phyloP scores from a whole-genome alignment of 768 basidiomycete genomes.

The Gymnopilus dilepis region DNA sequence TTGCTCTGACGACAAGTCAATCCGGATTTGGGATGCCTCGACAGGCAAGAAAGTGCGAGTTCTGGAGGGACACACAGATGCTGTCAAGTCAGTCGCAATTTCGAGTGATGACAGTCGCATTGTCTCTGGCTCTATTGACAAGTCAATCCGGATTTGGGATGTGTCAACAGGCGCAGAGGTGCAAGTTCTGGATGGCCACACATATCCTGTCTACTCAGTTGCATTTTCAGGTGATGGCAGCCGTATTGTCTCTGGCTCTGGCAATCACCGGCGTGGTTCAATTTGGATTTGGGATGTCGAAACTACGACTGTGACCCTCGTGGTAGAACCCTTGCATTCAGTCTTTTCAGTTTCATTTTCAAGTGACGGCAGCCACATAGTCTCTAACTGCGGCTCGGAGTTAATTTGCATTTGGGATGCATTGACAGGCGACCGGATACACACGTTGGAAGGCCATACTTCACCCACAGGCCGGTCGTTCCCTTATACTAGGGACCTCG shows the following conservation, averaged over 20 bases:
- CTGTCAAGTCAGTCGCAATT: neutral
- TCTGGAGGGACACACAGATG: neutral
- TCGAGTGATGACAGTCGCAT: neutral
- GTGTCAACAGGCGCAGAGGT: neutral
- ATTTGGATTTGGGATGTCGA: neutral
- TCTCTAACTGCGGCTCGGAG: neutral
- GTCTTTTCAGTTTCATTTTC: neutral
- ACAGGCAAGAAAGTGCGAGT: neutral
- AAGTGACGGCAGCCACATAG: neutral
- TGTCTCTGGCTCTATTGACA: conserved; percentile 7
- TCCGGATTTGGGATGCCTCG: neutral
- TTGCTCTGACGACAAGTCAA: neutral
- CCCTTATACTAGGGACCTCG: too few relatives aligned
- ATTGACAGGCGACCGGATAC: neutral
- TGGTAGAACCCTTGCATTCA: neutral
- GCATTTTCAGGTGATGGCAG: conserved; percentile 11
- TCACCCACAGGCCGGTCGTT: too few relatives aligned
- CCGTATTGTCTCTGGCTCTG: conserved; percentile 5
- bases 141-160: conserved; percentile 8
- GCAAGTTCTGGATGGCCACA: neutral
- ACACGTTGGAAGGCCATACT: neutral
- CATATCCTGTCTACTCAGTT: neutral
- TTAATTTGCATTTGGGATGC: conserved; percentile 8
- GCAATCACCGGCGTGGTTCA: neutral
- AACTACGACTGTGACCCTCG: neutral